Percentiles rank a stretch among this genome's conserved stretches.
phyloP scores from a whole-genome alignment of 768 basidiomycete species.

The Lactifluus hygrophoroides region DNA sequence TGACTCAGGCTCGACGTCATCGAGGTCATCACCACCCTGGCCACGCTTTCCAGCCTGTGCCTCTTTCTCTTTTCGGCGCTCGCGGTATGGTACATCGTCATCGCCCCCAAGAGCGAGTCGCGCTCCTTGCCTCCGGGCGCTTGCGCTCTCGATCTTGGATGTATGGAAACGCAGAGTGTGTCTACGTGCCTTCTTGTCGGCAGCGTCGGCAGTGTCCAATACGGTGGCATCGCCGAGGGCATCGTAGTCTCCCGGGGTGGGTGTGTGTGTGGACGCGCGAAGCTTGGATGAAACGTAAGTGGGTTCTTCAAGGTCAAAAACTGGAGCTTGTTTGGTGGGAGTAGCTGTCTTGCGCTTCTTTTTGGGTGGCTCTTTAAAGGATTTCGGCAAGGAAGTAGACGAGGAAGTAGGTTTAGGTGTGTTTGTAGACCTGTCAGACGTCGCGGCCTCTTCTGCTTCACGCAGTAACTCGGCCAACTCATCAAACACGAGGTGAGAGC shows the following conservation, averaged over 20 bases:
- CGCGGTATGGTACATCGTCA: slow-evolving; percentile 88
- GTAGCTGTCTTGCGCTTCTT: slow-evolving; percentile 55
- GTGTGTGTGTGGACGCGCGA: slow-evolving; percentile 18
- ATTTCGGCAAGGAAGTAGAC: too few species aligned
- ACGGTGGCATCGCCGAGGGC: slow-evolving; percentile 68
- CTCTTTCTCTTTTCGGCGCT: slow-evolving; percentile 58
- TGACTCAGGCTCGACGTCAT: slow-evolving; percentile 44
- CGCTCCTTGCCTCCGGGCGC: slow-evolving; percentile 66
- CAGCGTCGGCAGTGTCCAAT: slow-evolving; percentile 62
- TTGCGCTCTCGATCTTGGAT: slow-evolving; percentile 77
- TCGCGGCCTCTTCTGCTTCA: slow-evolving; percentile 19
- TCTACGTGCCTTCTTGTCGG: slow-evolving; percentile 75
- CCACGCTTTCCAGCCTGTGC: slow-evolving; percentile 36
- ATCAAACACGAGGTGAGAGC: slow-evolving; percentile 6
- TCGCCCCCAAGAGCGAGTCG: slow-evolving; percentile 77
- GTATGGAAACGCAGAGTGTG: slow-evolving; percentile 90
- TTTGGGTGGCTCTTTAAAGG: slow-evolving; percentile 30
- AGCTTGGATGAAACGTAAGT: slow-evolving; percentile 38
- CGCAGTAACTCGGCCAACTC: slow-evolving; percentile 16
- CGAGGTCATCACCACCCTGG: slow-evolving; percentile 60
- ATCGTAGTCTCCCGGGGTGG: slow-evolving; percentile 26
- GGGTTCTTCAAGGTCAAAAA: slow-evolving; percentile 79
- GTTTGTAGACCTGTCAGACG: slow-evolving; percentile 9
- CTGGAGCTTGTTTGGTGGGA: slow-evolving; percentile 27
- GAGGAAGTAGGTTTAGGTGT: slow-evolving; percentile 20